Base-by-base conservation (phyloP, 768 basidiomycete genomes). In the Hortiboletus campestris region DNA sequence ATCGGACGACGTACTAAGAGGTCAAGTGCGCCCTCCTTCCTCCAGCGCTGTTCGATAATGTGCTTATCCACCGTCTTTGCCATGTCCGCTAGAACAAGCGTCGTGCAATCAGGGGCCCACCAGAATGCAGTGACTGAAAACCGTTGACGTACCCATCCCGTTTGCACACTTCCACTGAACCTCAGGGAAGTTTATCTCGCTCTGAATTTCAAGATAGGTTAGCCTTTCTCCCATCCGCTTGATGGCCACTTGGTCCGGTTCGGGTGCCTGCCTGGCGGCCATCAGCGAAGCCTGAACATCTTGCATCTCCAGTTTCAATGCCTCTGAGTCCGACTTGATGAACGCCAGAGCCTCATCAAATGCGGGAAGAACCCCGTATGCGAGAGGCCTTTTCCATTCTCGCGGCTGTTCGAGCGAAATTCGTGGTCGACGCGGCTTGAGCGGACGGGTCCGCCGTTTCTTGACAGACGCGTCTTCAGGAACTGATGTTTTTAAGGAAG, bases 311-410 rank as follows among this genome's bases (percentile, higher is more conserved):
- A 55, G 63, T 53, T 78, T 77, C 32, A 89, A 67, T 2, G 59
- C 63, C 10, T 72, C 65, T 39, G 86, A 81, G 74, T 97, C 91
- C 16, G 71, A 65, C 31, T 77, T 75, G 53, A 98, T 82, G 61
- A 86, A 76, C 56, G 82, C 76, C 42, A 98, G 73, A 1, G 95
- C 94, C 51, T 88, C 81, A 73, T 98, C 96, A 64, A 93, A 97
- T 5, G 84, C 88, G 3, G 88, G 88, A 28, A 91, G 71, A 9
- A 85, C 79, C 7, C 87, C 87, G 20, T 70, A 68, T 13, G 76
- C 78, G 6, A 91, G 69, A 5, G 89, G 86, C 16, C 81, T 64
- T 46, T 82, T 83, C 86, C 87, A 91, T 70, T 81, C 69, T 22
- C 82, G 76, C 2, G 85, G 86, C 1, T 71, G 72, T 41, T 74